Conservation (phyloP, 768 basidiomycete species). For the Suillus spraguei region DNA sequence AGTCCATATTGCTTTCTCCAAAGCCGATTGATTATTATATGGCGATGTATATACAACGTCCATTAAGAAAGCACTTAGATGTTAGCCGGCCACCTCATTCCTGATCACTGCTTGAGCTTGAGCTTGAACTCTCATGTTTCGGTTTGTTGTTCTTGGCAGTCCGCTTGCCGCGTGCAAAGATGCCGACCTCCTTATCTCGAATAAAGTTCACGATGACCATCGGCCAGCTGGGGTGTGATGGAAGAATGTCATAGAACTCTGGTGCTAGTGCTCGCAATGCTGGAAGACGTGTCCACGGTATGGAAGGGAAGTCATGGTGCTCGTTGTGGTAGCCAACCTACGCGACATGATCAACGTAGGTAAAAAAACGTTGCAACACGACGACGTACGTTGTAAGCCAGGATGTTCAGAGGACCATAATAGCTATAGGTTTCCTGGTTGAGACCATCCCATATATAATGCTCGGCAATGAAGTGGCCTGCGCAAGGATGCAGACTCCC, state of each 20-base stretch:
- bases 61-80: slow-evolving; percentile 14
- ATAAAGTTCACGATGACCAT: slow-evolving; percentile 96
- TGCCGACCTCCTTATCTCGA: slow-evolving; percentile 83
- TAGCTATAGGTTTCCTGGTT: slow-evolving; percentile 97
- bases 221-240: slow-evolving; percentile 90
- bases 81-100: slow-evolving; percentile 14
- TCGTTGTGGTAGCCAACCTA: slow-evolving; percentile 99
- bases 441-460: slow-evolving; percentile 91
- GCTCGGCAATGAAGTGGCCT: slow-evolving; percentile 97
- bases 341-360: slow-evolving; percentile 7
- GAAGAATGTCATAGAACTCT: slow-evolving; percentile 89
- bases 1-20: not conserved
- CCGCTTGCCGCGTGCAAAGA: slow-evolving; percentile 88
- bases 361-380: not conserved
- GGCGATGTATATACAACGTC: slow-evolving; percentile 15
- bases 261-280: slow-evolving; percentile 80
- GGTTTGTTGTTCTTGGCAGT: slow-evolving; percentile 40
- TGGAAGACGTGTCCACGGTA: slow-evolving; percentile 94
- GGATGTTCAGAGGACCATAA: slow-evolving; percentile 86
- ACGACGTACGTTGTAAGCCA: slow-evolving; percentile 89
- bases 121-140: slow-evolving; percentile 16
- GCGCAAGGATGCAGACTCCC: slow-evolving; percentile 95
- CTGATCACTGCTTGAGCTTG: slow-evolving; percentile 14
- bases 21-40: not conserved
- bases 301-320: slow-evolving; percentile 97